Base-by-base conservation (phyloP, 2,329 filamentous ascomycete genomes). In the Furcasterigmium furcatum region DNA sequence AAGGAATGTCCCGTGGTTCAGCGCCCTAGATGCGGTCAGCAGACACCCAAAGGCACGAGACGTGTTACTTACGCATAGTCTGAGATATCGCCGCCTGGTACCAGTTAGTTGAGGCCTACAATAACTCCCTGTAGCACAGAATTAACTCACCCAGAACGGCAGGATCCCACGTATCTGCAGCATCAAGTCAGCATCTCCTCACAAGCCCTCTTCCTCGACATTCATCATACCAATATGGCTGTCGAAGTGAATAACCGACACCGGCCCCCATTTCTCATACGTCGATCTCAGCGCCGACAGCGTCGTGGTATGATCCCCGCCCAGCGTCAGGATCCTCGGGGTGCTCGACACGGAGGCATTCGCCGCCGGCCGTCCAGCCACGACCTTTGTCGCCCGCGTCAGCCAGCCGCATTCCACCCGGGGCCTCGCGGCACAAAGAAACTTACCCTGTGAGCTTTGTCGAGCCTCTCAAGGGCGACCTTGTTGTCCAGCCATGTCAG, bases 401-500 rank as follows among this genome's bases (percentile, higher is more conserved):
- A 36, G 34, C 34, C n/a, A 6, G 5, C 22, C 46, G 52, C 12
- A 53, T 41, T 9, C 6, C 9, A 36, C 9, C 7, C 9, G 10
- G 34, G 4, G 25, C n/a, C n/a, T n/a, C n/a, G n/a, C n/a, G 12
- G 22, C n/a, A n/a, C 9, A 10, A 6, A 21, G 40, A 10, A 24
- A 54, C 56, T 50, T 46, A 73, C 73, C 61, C 66, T 66, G 54
- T 84, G 79, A 0, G 85, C 85, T 59, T 86, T 82, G 45, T 80
- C 84, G 75, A 92, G 87, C 62, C 91, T 87, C 13, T 77, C 76
- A 46, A 91, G 68, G 0, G 88, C 88, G 1, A 91, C 68, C 0
- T 72, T 79, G 60, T 91, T 92, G 65, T 92, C 87, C 52, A 91
- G 84, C 10, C 85, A 87, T 0, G 85, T 88, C 48, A 91, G 72